phyloP scores from a whole-genome alignment of 306 rosid species.

The Inga leiocalycina region DNA sequence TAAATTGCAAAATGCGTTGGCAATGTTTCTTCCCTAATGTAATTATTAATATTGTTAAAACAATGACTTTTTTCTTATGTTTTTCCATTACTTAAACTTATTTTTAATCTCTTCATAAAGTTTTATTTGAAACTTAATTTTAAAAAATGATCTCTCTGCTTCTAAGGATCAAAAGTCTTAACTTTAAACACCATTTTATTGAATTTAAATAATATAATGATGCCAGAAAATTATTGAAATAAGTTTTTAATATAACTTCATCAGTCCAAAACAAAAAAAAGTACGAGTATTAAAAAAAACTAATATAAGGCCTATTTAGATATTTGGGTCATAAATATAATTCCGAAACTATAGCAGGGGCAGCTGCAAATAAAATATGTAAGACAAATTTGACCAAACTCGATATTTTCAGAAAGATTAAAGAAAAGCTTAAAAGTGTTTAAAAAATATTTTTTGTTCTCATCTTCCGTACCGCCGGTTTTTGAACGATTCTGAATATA shows the following conservation, averaged over 20 bases:
- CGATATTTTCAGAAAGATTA: not conserved
- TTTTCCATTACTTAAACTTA: not conserved
- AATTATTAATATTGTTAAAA: not conserved
- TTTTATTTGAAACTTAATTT: not conserved
- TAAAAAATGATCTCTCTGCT: not conserved
- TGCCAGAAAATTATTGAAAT: not conserved
- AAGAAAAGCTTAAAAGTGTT: not conserved
- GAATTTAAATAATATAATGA: not conserved
- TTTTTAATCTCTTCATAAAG: not conserved
- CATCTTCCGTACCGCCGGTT: not conserved
- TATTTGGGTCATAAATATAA: not conserved
- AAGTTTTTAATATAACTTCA: not conserved
- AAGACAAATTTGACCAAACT: constrained; percentile 10
- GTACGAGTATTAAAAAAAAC: not conserved
- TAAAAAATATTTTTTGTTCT: not conserved
- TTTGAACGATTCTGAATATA: not conserved
- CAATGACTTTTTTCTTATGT: too few relatives aligned
- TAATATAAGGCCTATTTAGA: not conserved
- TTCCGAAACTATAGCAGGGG: not conserved
- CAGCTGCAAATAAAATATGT: not conserved
- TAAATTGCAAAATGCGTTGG: not conserved
- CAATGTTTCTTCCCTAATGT: not conserved
- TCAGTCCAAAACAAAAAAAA: not conserved
- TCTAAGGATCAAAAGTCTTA: not conserved
- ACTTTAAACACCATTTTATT: not conserved